Base-by-base conservation (phyloP, 1,139 yeast species). In the Hyphopichia burtonii region DNA sequence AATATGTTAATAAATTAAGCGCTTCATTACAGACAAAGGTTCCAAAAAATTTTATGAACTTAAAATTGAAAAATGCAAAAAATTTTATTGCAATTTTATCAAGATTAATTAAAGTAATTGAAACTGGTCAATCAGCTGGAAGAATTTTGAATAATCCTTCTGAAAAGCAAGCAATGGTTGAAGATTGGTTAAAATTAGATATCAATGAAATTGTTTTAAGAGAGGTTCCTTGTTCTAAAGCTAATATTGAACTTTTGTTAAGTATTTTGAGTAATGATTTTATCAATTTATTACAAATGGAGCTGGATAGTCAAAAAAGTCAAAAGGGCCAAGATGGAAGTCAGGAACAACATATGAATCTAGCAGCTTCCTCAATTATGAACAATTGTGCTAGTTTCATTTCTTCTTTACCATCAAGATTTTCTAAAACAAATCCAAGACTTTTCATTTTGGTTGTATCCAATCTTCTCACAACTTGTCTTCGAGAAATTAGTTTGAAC, bases 131-230 rank as follows among this genome's bases (percentile, higher is more conserved):
- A 44, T 67, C 80, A 31, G 82, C 86, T 1, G 65, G 77, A 17
- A 70, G 75, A 42, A 74, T 80, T 36, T 63, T 84, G 39, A 63
- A 70, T 10, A 72, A 76, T 40, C 61, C 67, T 3, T 55, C 61
- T 20, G 83, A 79, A 43, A 68, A 78, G 36, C 64, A 63, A 30
- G 58, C 71, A 31, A 82, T 86, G 90, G 56, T 71, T 40, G 61
- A 66, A 34, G 88, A 83, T 52, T 85, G 90, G 87, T 54, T 66
- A 42, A 67, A 67, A 40, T 75, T 84, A 39, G 77, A 83, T 49
- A 63, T 80, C 36, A 66, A 63, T 27, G 72, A 74, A 27, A 65
- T 83, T 31, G 71, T 81, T 1, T 58, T 65, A 19, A 68, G 82
- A 31, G 87, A 83, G 47, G 68, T 78, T 8, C 82, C 86, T 0